Base-by-base conservation (phyloP, 441 rosid genomes). In the Geranium incanum region DNA sequence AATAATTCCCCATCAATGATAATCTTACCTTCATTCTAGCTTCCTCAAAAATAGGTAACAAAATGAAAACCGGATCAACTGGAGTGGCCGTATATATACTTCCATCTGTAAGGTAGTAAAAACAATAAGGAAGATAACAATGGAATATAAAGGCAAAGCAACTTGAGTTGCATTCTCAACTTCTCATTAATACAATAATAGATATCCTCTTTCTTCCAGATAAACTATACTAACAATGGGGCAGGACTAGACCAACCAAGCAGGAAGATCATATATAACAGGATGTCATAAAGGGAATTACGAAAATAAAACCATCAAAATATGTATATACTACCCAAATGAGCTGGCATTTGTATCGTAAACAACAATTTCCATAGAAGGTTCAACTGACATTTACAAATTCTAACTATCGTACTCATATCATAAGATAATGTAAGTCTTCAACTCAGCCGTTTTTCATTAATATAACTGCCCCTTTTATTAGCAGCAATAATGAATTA, bases 61-160 rank as follows among this genome's bases (percentile, higher is more conserved):
- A 59, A 71, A 89, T 82, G 84, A 93, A 93, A 78, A 93, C 87
- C 39, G 93, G 95, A 79, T 93, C 98, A 74, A 93, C 83, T 8
- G 90, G 87, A 67, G 94, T 89, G 71, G 94, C 96, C 77, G 80
- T 78, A 79, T 88, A 87, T 38, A 84, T 72, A 84, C 90, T 19
- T 43, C 98, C 98, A 82, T 93, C 98, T 93, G 79, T 41, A 78
- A 2, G 36, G 4, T 18, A 73, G 43, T 48, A 66, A 12, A 59
- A 48, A 43, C 16, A 13, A 4, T n/a, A 73, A n/a, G 23, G 6
- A 13, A 41, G 21, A 48, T 21, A 7, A 69, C 4, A 43, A 67
- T 38, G 37, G 43, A 1, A 13, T 59, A 50, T 45, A 41, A 59
- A 64, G 18, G 23, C 19, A 71, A 68, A 66, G 69, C 21, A 41